Percentiles rank a stretch among this genome's conserved stretches.
phyloP scores from a whole-genome alignment of 352 stramenopile genomes.

The Globisporangium polare region DNA sequence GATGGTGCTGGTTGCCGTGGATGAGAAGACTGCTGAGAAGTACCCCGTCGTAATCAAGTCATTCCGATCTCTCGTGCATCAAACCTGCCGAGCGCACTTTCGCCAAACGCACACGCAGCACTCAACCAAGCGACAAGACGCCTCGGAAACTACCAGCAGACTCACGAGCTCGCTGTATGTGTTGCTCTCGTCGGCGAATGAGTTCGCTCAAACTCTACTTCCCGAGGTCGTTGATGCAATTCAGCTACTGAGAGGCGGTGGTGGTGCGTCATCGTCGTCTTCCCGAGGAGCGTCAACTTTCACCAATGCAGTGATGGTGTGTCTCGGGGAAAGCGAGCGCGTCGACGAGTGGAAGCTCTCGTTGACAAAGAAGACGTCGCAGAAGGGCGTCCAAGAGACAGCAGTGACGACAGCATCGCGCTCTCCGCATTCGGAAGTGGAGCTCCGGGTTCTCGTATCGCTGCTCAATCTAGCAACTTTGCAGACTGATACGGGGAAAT shows the following conservation, averaged over 20 bases:
- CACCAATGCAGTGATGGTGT: conserved; percentile 11
- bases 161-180: conserved; percentile 4
- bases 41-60: conserved; percentile 11
- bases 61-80: conserved; percentile 17
- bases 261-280: not conserved
- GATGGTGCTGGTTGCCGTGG: conserved; percentile 15
- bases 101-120: not conserved
- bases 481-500: conserved; percentile 24
- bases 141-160: not conserved
- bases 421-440: conserved; percentile 9
- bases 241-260: not conserved
- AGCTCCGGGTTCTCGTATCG: conserved; percentile 18
- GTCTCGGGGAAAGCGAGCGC: conserved; percentile 9
- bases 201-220: conserved; percentile 9
- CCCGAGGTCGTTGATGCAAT: conserved; percentile 5
- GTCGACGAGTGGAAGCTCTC: not conserved
- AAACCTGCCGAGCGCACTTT: conserved; percentile 6
- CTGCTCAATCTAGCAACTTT: conserved; percentile 22
- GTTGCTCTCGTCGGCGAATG: conserved; percentile 8
- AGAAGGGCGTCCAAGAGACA: not conserved
- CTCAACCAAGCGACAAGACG: not conserved
- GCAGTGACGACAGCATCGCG: not conserved
- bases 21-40: conserved; percentile 6
- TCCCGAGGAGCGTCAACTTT: conserved; percentile 5
- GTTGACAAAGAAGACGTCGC: not conserved